Base-by-base conservation (phyloP, 2,329 filamentous ascomycete genomes). In the Sporothrix pallida region DNA sequence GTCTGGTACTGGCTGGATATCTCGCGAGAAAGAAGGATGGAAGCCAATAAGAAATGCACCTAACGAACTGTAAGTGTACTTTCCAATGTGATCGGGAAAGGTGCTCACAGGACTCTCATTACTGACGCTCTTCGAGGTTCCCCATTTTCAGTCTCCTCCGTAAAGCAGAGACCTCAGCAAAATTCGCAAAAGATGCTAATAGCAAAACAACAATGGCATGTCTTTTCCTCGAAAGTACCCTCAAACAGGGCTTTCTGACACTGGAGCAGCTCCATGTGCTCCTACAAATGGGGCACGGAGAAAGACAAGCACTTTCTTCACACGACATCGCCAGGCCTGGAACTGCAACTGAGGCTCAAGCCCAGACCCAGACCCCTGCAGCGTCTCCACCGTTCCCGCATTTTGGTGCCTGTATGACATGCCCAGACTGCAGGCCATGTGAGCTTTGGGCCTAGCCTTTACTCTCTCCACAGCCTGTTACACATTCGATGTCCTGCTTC, bases 381-480 rank as follows among this genome's bases (percentile, higher is more conserved):
- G 58, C 23, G 52, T 58, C 37, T 23, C 48, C 31, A 54, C 50
- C 50, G 50, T 13, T 70, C 68, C 68, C 68, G 68, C 68, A 58
- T 60, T 44, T 44, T 42, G 37, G 37, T 70, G 52, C 52, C 13
- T 58, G 52, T 54, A 58, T 54, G 52, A 15, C 50, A 70, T 44
- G 20, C 6, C 37, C 31, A 60, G n/a, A 12, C 10, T 48, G 37
- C 37, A 68, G 13, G 20, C 5, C 62, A 67, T 20, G 8, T 10
- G 26, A 20, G 37, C 65, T 54, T 26, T 31, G 37, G 37, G 12
- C 54, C 54, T 44, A 17, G 13, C 4, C 31, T 17, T 44, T 44
- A 15, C 12, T 8, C 37, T 65, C 37, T 65, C 60, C 60, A 65
- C 60, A 65, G n/a, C 37, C 60, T 65, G 60, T 65, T 46, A 70